Evolutionary conservation across 768 basidiomycete genomes (phyloP), one percentile per base, ranked within the genome.

Genomic region (Tulasnella sp.): DNA sequence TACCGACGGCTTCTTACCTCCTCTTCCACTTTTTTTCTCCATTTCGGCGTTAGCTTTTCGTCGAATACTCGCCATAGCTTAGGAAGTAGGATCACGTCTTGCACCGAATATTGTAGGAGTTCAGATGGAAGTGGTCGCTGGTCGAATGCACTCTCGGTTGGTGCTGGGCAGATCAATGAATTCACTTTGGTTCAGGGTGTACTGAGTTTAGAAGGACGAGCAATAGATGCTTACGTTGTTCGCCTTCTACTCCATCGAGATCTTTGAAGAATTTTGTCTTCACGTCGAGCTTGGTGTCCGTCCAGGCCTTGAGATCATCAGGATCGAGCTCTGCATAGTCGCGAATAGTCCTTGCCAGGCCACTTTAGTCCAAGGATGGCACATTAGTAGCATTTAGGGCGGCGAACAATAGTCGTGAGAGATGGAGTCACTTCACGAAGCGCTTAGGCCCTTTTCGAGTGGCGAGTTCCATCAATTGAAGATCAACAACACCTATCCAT

Each of bases 391-490:
- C 17, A 30, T 1, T 25, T 21, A 54, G 21, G 34, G 7, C 8
- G 17, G 11, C 24, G 27, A 9, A 17, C 8, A 10, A 4, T 10
- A 30, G 9, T 4, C 8, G 27, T 19, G 10, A 27, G 17, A 43
- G n/a, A 19, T 11, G 54, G 15, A 27, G 24, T 44, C 44, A 56
- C 54, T 62, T 62, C 30, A 62, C 31, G 22, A 53, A 38, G 10
- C 56, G 19, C 38, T 44, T 62, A 4, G 24, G 24, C 17, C 61
- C 62, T 24, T 38, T 25, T 15, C 61, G 57, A 12, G 61, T 62
- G 25, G 61, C 61, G 9, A 60, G 15, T 22, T 62, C 61, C 60
- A 62, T 49, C 12, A 62, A 12, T 27, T 62, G 61, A 19, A 62
- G 17, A 42, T 62, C 61, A 17, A 43, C 25, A 1, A 62, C 61